A percentile compares a stretch with the other conserved stretches of the same genome.
These are phyloP conservation scores for Calonectria hawksworthii DNA, from an alignment of 2,329 filamentous ascomycete species.

Conservation along the genomic window DNA sequence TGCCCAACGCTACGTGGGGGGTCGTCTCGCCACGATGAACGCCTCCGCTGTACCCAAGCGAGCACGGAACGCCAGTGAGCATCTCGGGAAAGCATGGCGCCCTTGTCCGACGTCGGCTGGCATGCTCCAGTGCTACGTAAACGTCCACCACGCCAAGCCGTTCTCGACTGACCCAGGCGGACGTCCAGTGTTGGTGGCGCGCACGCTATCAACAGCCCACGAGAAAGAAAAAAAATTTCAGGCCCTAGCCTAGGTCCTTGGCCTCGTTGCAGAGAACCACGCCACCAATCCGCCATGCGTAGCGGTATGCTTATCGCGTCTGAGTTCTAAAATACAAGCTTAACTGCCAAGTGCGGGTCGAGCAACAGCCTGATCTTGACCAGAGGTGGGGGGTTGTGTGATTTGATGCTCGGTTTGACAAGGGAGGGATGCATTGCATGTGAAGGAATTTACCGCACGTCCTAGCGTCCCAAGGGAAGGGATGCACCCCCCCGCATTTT, in stretches of 20 bases:
- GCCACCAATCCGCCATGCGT: not conserved
- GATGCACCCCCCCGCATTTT: not conserved
- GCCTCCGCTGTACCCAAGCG: not conserved
- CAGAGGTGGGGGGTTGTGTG: not conserved
- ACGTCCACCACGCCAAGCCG: conserved; percentile 2
- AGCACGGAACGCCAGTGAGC: not conserved
- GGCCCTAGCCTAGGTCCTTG: not conserved
- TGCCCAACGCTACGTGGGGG: conserved; percentile 2
- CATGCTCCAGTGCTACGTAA: not conserved
- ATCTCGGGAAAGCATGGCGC: not conserved
- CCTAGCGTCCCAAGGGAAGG: not conserved
- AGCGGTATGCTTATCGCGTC: conserved; percentile 10
- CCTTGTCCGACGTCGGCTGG: not conserved
- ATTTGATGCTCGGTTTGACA: not conserved
- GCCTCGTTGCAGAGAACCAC: not conserved
- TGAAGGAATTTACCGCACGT: conserved; percentile 5
- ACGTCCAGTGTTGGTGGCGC: not conserved
- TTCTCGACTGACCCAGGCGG: not conserved
- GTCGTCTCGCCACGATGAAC: conserved; percentile 4
- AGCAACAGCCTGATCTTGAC: not conserved
- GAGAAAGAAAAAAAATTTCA: not conserved
- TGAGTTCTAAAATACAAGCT: conserved; percentile 7
- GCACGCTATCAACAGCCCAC: not conserved
- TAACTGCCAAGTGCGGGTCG: conserved; percentile 9
- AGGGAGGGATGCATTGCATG: not conserved